Percentiles rank a stretch among this genome's conserved stretches.
These are phyloP conservation scores for Xylariaceae sp. DNA, from an alignment of 2,329 filamentous ascomycete genomes.

Conservation along the genomic window DNA sequence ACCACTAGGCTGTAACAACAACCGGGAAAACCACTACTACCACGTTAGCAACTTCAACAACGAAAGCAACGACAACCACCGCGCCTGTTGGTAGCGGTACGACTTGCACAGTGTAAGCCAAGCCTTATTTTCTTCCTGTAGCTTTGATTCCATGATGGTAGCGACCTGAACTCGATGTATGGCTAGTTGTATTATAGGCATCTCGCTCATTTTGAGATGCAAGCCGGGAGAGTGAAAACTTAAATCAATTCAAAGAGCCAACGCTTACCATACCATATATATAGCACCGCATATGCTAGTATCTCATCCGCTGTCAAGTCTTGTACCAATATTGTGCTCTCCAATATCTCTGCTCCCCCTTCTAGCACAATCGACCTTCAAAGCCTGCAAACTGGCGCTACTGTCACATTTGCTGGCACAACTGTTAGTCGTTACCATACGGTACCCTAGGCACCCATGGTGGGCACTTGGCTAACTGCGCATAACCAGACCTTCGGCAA, in stretches of 20 bases:
- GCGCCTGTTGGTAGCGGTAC: not conserved
- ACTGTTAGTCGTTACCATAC: not conserved
- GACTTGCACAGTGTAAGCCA: not conserved
- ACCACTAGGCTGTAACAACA: too few relatives aligned
- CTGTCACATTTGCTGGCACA: not conserved
- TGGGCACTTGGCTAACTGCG: not conserved
- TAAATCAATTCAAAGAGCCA: too few relatives aligned
- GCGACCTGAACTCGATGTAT: too few relatives aligned
- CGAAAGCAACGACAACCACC: not conserved
- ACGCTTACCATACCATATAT: not conserved
- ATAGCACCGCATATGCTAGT: not conserved
- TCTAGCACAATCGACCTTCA: not conserved
- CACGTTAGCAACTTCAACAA: not conserved
- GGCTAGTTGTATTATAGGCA: too few relatives aligned
- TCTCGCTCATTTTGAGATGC: too few relatives aligned
- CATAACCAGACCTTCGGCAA: not conserved
- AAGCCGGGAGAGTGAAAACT: too few relatives aligned
- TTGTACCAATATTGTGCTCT: not conserved
- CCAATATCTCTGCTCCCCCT: not conserved
- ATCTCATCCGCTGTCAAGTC: not conserved
- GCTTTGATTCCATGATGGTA: too few relatives aligned
- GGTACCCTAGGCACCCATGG: not conserved
- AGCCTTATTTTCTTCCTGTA: not conserved
- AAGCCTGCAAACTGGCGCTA: not conserved
- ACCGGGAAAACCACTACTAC: not conserved